Percentiles rank a stretch among this genome's conserved stretches.
These are phyloP conservation scores for Linnemannia schmuckeri DNA, from an alignment of 192 early-diverging fungal species.

Conservation along the genomic window DNA sequence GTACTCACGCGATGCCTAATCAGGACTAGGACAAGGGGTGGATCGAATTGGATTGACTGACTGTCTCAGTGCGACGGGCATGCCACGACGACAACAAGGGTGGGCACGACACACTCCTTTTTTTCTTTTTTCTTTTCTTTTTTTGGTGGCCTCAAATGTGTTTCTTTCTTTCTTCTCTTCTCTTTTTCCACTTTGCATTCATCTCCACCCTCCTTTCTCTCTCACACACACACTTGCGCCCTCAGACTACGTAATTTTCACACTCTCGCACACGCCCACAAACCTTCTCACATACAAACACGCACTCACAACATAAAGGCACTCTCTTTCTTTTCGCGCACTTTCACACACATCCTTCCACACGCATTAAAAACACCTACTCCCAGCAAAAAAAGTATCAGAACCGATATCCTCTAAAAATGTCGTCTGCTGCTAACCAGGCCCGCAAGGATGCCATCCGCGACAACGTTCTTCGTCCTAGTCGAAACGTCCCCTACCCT, in stretches of 20 bases:
- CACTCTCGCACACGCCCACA: background rate
- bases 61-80: background rate
- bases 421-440: constrained; percentile 42
- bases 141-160: background rate
- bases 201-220: constrained; percentile 5
- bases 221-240: background rate
- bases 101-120: background rate
- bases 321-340: background rate
- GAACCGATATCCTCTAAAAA: background rate
- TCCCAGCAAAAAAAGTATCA: background rate
- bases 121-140: constrained; percentile 3
- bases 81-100: background rate
- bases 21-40: background rate
- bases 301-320: background rate
- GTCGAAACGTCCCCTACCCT: constrained; percentile 86
- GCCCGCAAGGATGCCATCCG: constrained; percentile 57
- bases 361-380: too few species aligned
- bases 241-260: background rate
- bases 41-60: background rate
- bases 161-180: constrained; percentile 16
- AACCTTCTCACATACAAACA: background rate
- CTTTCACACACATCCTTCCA: background rate
- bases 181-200: constrained; percentile 7
- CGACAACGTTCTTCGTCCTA: constrained; percentile 67
- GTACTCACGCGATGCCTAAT: background rate